Percentiles rank a stretch among this genome's conserved stretches.
Conservation (phyloP, 805 yeast species). For the Candida vaughaniae region DNA sequence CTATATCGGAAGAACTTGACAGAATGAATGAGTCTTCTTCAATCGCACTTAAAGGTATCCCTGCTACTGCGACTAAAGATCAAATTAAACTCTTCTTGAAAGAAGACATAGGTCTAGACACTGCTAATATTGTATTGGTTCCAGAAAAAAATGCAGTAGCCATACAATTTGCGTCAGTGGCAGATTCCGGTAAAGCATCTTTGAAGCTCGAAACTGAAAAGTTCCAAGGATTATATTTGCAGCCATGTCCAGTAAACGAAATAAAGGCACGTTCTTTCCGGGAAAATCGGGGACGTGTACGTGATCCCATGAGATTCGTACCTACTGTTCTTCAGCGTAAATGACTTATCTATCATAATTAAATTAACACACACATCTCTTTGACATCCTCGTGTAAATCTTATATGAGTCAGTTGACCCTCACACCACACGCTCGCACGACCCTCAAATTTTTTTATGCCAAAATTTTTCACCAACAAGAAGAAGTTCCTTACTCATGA, state of each 20-base stretch:
- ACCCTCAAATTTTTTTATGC: too few species aligned
- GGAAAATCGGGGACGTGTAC: too few species aligned
- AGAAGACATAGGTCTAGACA: slow-evolving; percentile 1
- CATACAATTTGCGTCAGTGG: slow-evolving; percentile 5
- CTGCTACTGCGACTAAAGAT: slow-evolving; percentile 13
- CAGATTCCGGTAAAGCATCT: slow-evolving; percentile 12
- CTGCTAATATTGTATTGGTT: background rate
- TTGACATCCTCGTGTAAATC: too few species aligned
- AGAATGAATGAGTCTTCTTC: slow-evolving; percentile 17
- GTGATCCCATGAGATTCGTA: slow-evolving; percentile 2
- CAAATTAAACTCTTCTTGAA: slow-evolving; percentile 32
- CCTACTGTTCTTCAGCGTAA: slow-evolving; percentile 8
- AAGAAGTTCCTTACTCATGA: too few species aligned
- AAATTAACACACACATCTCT: too few species aligned
- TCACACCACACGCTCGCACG: too few species aligned
- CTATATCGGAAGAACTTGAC: slow-evolving; percentile 4
- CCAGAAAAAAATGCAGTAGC: slow-evolving; percentile 19
- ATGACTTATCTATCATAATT: background rate
- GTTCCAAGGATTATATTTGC: slow-evolving; percentile 6
- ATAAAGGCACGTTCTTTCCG: background rate
- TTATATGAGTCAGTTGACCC: too few species aligned
- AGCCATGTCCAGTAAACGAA: slow-evolving; percentile 3
- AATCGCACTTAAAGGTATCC: slow-evolving; percentile 8
- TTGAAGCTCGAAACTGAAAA: slow-evolving; percentile 4
- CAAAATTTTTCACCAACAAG: slow-evolving; percentile 10